Conservation (phyloP, 2,329 filamentous ascomycete genomes). For the Cytospora paraplurivora region DNA sequence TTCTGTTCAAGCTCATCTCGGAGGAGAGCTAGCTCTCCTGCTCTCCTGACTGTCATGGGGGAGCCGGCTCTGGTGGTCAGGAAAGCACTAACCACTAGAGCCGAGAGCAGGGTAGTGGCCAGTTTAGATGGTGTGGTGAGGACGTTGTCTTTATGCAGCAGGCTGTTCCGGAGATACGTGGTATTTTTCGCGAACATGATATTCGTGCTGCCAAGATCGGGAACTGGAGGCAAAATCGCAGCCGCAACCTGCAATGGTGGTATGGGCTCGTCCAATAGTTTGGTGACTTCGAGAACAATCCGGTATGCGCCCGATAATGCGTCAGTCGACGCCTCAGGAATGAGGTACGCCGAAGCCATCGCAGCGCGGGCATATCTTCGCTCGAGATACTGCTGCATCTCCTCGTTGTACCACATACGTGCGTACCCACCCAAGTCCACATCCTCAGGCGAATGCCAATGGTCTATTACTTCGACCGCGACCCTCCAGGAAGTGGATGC, state of each 20-base stretch:
- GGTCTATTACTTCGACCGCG: slow-evolving; percentile 64
- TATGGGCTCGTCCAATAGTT: slow-evolving; percentile 61
- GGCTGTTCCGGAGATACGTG: slow-evolving; percentile 50
- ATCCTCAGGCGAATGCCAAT: slow-evolving; percentile 75
- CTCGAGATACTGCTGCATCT: slow-evolving; percentile 61
- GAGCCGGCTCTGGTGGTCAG: slow-evolving; percentile 55
- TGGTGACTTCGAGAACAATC: slow-evolving; percentile 61
- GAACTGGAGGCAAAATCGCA: slow-evolving; percentile 47
- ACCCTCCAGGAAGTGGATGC: slow-evolving; percentile 62
- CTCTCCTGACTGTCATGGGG: slow-evolving; percentile 54
- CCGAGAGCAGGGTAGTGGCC: slow-evolving; percentile 62
- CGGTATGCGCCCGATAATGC: slow-evolving; percentile 62
- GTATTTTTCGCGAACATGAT: slow-evolving; percentile 46
- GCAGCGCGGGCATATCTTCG: slow-evolving; percentile 67
- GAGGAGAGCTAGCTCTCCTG: slow-evolving; percentile 65
- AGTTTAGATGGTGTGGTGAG: slow-evolving; percentile 63
- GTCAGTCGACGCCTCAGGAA: slow-evolving; percentile 60
- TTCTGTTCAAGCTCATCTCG: slow-evolving; percentile 67
- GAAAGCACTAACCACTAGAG: slow-evolving; percentile 63
- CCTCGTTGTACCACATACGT: slow-evolving; percentile 59
- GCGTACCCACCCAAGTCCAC: slow-evolving; percentile 66
- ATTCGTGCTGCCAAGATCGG: slow-evolving; percentile 36
- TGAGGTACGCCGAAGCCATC: slow-evolving; percentile 67
- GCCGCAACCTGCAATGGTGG: slow-evolving; percentile 53
- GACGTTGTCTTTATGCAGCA: slow-evolving; percentile 62